Percentiles rank a stretch among this genome's conserved stretches.
phyloP scores from a whole-genome alignment of 164 flowering plant species.

The Saururus chinensis region DNA sequence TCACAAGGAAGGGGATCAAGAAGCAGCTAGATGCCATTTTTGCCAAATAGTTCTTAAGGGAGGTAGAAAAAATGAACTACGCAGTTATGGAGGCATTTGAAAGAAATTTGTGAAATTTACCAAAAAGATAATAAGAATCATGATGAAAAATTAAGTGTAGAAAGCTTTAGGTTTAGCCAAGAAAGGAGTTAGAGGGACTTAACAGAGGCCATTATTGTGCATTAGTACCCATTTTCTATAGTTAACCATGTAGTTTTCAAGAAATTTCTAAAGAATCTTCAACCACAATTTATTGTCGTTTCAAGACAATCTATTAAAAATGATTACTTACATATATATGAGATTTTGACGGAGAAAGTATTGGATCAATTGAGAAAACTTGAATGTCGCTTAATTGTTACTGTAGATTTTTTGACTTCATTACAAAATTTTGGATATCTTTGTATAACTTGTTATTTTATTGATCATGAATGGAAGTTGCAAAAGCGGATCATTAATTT shows the following conservation, averaged over 20 bases:
- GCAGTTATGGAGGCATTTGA: not conserved
- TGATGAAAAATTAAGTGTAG: not conserved
- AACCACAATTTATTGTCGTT: no score
- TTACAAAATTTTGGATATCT: not conserved
- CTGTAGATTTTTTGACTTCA: conserved; percentile 3
- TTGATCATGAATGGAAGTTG: no score
- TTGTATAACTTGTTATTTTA: no score
- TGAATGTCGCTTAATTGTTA: conserved; percentile 1
- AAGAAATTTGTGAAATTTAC: not conserved
- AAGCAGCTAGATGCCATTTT: not conserved
- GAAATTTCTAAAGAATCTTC: no score
- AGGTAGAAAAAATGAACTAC: not conserved
- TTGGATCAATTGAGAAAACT: not conserved
- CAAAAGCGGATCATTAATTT: no score
- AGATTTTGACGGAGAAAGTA: conserved; percentile 5
- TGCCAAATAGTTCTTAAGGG: not conserved
- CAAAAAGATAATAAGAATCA: no score
- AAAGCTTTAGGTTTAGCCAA: not conserved
- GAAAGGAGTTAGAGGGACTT: conserved; percentile 4
- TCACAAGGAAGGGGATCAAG: not conserved
- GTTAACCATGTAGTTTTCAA: no score
- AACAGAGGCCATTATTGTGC: conserved; percentile 2
- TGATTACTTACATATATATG: conserved; percentile 2
- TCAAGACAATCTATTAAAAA: no score
- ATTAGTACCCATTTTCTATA: no score